Percentiles rank a stretch among this genome's conserved stretches.
These are phyloP conservation scores for Fusarium odoratissimum DNA, from an alignment of 2,329 filamentous ascomycete species.

Conservation along the genomic window DNA sequence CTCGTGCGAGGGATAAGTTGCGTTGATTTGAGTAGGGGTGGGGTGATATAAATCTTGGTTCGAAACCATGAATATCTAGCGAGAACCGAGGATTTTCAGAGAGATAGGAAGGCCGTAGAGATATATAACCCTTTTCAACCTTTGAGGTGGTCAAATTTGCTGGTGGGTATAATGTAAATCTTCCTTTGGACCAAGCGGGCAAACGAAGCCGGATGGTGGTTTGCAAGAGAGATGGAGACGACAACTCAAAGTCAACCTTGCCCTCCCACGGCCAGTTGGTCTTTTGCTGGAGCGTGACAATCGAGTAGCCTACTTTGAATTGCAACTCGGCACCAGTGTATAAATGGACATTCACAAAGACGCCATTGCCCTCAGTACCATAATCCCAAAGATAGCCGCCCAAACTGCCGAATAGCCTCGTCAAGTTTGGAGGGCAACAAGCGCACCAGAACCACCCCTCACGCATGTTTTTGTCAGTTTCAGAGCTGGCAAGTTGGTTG, in stretches of 20 bases:
- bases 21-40: slow-evolving; percentile 67
- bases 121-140: slow-evolving; percentile 62
- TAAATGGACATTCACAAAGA: slow-evolving; percentile 64
- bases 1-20: slow-evolving; percentile 63
- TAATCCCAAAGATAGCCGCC: slow-evolving; percentile 67
- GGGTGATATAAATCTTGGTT: slow-evolving; percentile 60
- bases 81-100: slow-evolving; percentile 48
- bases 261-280: slow-evolving; percentile 67
- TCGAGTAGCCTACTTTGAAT: slow-evolving; percentile 49
- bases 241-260: not conserved
- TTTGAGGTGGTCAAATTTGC: slow-evolving; percentile 13
- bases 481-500: slow-evolving; percentile 66
- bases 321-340: slow-evolving; percentile 61
- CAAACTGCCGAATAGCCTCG: slow-evolving; percentile 64
- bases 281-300: slow-evolving; percentile 52
- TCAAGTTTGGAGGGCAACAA: slow-evolving; percentile 71
- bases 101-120: slow-evolving; percentile 56
- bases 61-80: slow-evolving; percentile 58
- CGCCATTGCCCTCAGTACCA: slow-evolving; percentile 43
- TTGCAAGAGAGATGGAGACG: not conserved
- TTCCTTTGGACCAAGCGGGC: slow-evolving; percentile 43
- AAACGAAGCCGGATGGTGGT: not conserved
- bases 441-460: slow-evolving; percentile 60
- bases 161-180: slow-evolving; percentile 51
- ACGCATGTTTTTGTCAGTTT: not conserved